Conservation (phyloP, 2,329 filamentous ascomycete species). For the Paraphaeosphaeria minitans region DNA sequence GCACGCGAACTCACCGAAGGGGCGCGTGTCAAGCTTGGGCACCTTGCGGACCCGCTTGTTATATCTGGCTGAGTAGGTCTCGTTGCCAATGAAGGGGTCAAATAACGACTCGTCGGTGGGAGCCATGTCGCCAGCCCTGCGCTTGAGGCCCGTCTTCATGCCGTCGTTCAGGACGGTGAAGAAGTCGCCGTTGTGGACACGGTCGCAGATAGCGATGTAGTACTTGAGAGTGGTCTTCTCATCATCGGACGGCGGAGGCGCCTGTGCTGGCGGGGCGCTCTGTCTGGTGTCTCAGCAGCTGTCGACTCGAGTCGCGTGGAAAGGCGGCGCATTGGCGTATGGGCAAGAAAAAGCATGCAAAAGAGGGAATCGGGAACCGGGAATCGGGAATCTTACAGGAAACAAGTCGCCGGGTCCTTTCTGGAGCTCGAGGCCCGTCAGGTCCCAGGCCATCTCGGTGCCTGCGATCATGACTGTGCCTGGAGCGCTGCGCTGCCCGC, state of each 20-base stretch:
- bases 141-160: conserved; percentile 49
- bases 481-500: conserved; percentile 37
- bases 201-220: conserved; percentile 59
- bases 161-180: conserved; percentile 61
- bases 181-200: conserved; percentile 64
- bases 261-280: conserved; percentile 43
- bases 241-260: conserved; percentile 46
- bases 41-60: conserved; percentile 60
- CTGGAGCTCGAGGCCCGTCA: conserved; percentile 47
- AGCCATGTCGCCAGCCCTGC: conserved; percentile 45
- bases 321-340: conserved; percentile 9
- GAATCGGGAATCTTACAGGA: conserved; percentile 39
- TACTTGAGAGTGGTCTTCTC: conserved; percentile 57
- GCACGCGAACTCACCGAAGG: conserved; percentile 56
- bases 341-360: too few species aligned
- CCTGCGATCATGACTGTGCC: conserved; percentile 49
- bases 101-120: conserved; percentile 49
- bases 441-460: conserved; percentile 50
- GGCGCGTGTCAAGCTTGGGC: conserved; percentile 59
- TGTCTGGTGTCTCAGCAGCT: conserved; percentile 29
- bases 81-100: conserved; percentile 67
- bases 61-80: conserved; percentile 64
- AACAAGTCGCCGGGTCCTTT: conserved; percentile 49
- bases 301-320: conserved; percentile 1
- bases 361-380: conserved; percentile 15